Evolutionary conservation across 805 yeast species (phyloP).

Genomic region (Brettanomyces sp.): DNA sequence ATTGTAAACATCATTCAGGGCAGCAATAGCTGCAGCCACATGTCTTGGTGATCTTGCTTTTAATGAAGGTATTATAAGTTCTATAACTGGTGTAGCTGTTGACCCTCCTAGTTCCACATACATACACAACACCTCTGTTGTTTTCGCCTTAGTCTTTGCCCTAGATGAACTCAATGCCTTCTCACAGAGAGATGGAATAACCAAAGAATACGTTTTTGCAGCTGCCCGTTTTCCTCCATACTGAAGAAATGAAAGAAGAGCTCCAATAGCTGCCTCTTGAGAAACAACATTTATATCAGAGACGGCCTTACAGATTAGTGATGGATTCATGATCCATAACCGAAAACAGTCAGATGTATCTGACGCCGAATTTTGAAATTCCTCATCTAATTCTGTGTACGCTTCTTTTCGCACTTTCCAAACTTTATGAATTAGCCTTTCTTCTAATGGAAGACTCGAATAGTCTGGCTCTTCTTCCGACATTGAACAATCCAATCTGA

Average conservation of each 20-base stretch:
- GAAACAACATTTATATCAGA: slow-evolving; percentile 85
- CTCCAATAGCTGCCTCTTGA: slow-evolving; percentile 68
- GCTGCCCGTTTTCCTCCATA: slow-evolving; percentile 42
- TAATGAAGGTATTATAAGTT: slow-evolving; percentile 53
- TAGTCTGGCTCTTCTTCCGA: slow-evolving; percentile 47
- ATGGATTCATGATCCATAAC: slow-evolving; percentile 42
- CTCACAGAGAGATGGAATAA: slow-evolving; percentile 54
- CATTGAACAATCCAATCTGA: neutral
- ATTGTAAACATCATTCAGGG: slow-evolving; percentile 45
- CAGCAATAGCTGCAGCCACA: slow-evolving; percentile 55
- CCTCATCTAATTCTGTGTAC: slow-evolving; percentile 53
- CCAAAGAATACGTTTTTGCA: slow-evolving; percentile 29
- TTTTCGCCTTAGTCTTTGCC: slow-evolving; percentile 58
- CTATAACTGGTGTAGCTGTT: slow-evolving; percentile 56
- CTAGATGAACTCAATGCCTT: slow-evolving; percentile 74
- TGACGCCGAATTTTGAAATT: slow-evolving; percentile 44
- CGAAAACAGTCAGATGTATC: slow-evolving; percentile 47
- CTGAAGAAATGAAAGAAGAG: slow-evolving; percentile 45
- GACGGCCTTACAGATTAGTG: slow-evolving; percentile 46
- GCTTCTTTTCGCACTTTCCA: slow-evolving; percentile 87
- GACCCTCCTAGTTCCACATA: slow-evolving; percentile 49
- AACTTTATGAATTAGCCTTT: slow-evolving; percentile 55
- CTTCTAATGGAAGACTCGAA: slow-evolving; percentile 53
- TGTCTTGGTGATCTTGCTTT: slow-evolving; percentile 66
- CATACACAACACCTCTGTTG: slow-evolving; percentile 52